phyloP scores from a whole-genome alignment of 257 asterid species.

The Primulina eburnea region DNA sequence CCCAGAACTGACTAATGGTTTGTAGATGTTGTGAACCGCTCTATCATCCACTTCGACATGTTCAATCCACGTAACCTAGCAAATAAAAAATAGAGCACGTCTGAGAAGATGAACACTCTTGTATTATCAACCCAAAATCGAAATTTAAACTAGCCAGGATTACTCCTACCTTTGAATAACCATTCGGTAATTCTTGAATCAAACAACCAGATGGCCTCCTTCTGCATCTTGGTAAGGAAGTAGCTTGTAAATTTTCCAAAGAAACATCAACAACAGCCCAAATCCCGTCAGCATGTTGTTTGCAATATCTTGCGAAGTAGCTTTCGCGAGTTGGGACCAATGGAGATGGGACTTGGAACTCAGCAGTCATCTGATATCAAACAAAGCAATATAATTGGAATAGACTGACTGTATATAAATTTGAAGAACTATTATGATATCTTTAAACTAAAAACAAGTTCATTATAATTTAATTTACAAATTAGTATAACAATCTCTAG shows the following conservation, averaged over 20 bases:
- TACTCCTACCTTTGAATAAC: conserved; percentile 64
- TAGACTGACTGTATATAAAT: neutral
- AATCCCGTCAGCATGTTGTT: conserved; percentile 63
- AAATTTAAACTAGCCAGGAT: neutral
- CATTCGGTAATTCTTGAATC: conserved; percentile 75
- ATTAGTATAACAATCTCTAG: neutral
- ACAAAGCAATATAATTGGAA: neutral
- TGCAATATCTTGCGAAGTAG: conserved; percentile 73
- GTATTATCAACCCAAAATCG: neutral
- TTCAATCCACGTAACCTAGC: conserved; percentile 74
- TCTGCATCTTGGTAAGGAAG: conserved; percentile 50
- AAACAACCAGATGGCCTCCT: conserved; percentile 80
- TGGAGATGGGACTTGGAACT: conserved; percentile 80
- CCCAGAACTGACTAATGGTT: conserved; percentile 54
- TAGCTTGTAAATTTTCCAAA: conserved; percentile 55
- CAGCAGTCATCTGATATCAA: conserved; percentile 69
- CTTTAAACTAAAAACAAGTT: neutral
- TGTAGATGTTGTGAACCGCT: conserved; percentile 61
- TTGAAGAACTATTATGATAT: neutral
- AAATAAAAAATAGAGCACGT: neutral
- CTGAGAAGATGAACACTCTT: neutral
- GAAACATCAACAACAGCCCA: conserved; percentile 90
- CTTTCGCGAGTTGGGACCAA: conserved; percentile 72
- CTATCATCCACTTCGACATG: conserved; percentile 72
- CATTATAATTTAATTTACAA: neutral